Percentiles rank a stretch among this genome's conserved stretches.
Conservation (phyloP, 2,329 filamentous ascomycete genomes). For the Triangularia verruculosa region DNA sequence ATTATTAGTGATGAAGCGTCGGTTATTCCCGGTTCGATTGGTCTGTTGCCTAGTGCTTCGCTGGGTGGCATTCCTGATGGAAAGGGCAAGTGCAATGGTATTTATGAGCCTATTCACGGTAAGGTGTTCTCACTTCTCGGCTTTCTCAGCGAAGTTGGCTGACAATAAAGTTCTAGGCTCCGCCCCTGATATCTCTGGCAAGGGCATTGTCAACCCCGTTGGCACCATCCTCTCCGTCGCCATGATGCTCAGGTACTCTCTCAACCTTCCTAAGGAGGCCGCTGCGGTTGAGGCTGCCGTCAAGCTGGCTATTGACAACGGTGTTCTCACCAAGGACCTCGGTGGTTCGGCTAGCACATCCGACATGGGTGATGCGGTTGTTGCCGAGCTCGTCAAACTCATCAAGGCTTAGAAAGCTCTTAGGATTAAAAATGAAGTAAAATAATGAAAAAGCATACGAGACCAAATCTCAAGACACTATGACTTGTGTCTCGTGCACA, state of each 20-base stretch:
- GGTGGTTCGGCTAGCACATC: conserved; percentile 71
- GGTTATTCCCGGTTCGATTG: conserved; percentile 88
- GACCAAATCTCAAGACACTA: no score
- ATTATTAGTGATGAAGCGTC: conserved; percentile 95
- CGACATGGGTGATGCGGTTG: conserved; percentile 76
- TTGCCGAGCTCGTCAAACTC: conserved; percentile 67
- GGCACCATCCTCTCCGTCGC: conserved; percentile 88
- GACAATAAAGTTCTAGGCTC: conserved; percentile 53
- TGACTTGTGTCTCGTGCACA: no score
- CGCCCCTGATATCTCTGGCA: conserved; percentile 88
- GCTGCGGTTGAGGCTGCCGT: conserved; percentile 79
- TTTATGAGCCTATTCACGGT: conserved; percentile 98
- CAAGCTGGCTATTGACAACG: conserved; percentile 72
- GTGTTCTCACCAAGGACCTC: conserved; percentile 78
- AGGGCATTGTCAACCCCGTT: conserved; percentile 88
- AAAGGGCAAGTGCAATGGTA: conserved; percentile 81
- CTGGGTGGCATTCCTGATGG: conserved; percentile 83
- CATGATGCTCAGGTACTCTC: conserved; percentile 95
- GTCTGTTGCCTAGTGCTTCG: conserved; percentile 83
- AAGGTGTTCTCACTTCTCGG: conserved; percentile 30
- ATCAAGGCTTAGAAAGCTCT: conserved; percentile 44
- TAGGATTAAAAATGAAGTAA: not conserved
- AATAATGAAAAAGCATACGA: not conserved
- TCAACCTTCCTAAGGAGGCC: conserved; percentile 74
- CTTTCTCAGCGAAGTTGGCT: not conserved